Base-by-base conservation (phyloP, 2,329 filamentous ascomycete genomes). In the Stachybotrys chlorohalonatus region DNA sequence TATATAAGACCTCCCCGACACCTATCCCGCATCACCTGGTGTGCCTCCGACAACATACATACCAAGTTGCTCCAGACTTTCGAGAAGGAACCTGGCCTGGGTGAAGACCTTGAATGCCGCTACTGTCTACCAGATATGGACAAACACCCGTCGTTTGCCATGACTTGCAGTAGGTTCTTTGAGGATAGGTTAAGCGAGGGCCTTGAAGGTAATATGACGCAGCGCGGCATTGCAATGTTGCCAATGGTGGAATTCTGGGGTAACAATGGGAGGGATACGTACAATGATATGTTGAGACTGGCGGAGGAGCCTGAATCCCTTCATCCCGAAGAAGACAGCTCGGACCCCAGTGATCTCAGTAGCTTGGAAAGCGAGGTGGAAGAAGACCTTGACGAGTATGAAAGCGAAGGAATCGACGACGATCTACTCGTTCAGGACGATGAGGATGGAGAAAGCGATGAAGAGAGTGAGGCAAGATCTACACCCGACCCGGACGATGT, bases 371-470 rank as follows among this genome's bases (percentile, higher is more conserved):
- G 24, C 1, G 59, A 59, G 11, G 56, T 66, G 30, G 55, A 52
- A 6, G 60, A 60, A 0, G 47, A 54, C 1, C 49, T 58, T 2
- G 60, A 71, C 32, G 63, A 68, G 49, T 73, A 74, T 15, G 72
- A 74, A 46, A 71, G 70, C 48, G 70, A 72, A 0, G 70, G 69
- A 0, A 73, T 74, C 7, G 70, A 73, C 45, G 70, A 73, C 50
- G 62, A 54, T 1, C 63, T 63, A 5, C 52, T 56, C 5, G 59
- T 56, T 5, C 55, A 58, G 11, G 59, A 55, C 2, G 52, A 50
- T 2, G 53, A 52, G 0, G 59, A 54, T 1, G 62, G 61, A 13
- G 58, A 62, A 70, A 24, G 57, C 58, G 45, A 66, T 60, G 8
- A 58, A n/a, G 47, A 24, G 36, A 42, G 36, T 13, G 36, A 42